Conservation (phyloP, 192 early-diverging fungal genomes). For the Podila epigama region DNA sequence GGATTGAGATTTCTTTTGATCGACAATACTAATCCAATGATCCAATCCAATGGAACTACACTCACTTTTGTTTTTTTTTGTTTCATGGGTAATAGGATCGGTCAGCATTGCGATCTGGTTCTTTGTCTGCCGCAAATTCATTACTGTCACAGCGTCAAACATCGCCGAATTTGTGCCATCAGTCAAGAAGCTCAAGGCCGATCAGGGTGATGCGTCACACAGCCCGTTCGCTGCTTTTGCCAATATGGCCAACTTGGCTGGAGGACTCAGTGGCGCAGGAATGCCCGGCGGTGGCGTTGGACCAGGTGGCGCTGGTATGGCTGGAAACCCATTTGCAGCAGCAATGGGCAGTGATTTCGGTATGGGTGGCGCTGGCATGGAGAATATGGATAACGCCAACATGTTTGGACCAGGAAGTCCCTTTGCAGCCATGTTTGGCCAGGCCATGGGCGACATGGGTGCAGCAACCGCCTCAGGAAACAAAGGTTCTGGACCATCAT, state of each 20-base stretch:
- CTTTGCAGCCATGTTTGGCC: neutral
- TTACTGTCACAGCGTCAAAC: slow-evolving; percentile 52
- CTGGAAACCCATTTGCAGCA: slow-evolving; percentile 34
- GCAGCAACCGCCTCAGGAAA: slow-evolving; percentile 4
- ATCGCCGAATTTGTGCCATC: slow-evolving; percentile 39
- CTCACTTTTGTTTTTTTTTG: neutral
- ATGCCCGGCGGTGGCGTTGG: neutral
- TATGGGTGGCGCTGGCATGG: slow-evolving; percentile 23
- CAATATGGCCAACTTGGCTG: slow-evolving; percentile 32
- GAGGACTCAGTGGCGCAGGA: slow-evolving; percentile 6
- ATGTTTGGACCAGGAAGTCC: neutral
- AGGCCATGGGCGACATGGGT: slow-evolving; percentile 13
- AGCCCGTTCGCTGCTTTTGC: slow-evolving; percentile 27
- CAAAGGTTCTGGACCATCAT: slow-evolving; percentile 1
- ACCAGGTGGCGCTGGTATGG: slow-evolving; percentile 14
- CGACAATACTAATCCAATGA: too few relatives aligned
- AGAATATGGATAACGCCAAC: neutral
- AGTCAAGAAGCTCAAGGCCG: slow-evolving; percentile 16
- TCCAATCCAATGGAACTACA: neutral
- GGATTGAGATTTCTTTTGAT: too few relatives aligned
- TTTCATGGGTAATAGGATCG: slow-evolving; percentile 56
- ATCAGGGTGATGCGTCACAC: slow-evolving; percentile 10
- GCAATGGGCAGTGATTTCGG: slow-evolving; percentile 16
- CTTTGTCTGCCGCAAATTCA: slow-evolving; percentile 71
- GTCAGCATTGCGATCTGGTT: slow-evolving; percentile 83